phyloP scores from a whole-genome alignment of 78 protist species.

The Pigoraptor vietnamica region DNA sequence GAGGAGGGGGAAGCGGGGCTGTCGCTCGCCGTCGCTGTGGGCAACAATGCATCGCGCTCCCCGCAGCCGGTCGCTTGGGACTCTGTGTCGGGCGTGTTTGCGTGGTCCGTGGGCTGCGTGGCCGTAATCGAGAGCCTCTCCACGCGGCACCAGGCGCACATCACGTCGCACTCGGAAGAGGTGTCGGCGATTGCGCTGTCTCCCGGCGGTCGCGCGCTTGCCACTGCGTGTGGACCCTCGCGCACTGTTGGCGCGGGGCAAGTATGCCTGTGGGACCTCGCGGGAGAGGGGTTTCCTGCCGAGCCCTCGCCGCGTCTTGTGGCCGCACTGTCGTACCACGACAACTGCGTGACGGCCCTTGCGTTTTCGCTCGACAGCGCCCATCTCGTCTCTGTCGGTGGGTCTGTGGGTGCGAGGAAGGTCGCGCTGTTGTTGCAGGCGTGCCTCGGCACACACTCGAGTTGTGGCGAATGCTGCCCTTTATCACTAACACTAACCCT shows the following conservation, averaged over 20 bases:
- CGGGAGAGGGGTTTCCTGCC: not conserved
- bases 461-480: no score
- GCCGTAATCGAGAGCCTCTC: not conserved
- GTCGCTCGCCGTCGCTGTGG: not conserved
- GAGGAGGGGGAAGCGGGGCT: not conserved
- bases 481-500: no score
- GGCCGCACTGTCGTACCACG: not conserved
- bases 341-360: not conserved
- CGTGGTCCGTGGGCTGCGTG: not conserved
- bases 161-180: not conserved
- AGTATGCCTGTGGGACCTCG: not conserved
- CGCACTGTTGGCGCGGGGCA: not conserved
- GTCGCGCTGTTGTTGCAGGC: no score
- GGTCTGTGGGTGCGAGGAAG: no score
- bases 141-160: not conserved
- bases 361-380: not conserved
- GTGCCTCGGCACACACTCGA: no score
- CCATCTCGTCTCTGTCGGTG: not conserved
- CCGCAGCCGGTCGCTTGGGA: not conserved
- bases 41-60: not conserved
- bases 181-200: not conserved
- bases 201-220: not conserved
- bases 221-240: not conserved
- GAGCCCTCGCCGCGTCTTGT: not conserved
- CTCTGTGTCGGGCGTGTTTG: not conserved